Evolutionary conservation across 75 land plant species (phyloP), one percentile per base, ranked within the genome.

Genomic region (Picea glauca): DNA sequence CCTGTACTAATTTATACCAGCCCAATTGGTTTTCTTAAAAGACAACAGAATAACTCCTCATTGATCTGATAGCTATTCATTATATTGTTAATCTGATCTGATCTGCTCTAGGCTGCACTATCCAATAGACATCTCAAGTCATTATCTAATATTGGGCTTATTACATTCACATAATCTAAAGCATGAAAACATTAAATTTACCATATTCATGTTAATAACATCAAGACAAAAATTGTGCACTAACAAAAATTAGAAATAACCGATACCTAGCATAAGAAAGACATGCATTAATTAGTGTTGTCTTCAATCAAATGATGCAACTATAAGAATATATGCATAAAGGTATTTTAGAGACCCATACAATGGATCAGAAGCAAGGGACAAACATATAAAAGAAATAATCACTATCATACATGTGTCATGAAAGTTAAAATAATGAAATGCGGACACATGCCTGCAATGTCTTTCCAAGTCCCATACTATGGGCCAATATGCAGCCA

Each of bases 391-490:
- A 40, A 43, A 70, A 70, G 23, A 8, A 40, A 70, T 70, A 70
- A 54, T 20, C 3, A 70, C n/a, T 12, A 40, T 20, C 43, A 21
- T 70, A 40, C 11, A 20, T 14, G 0, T 70, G 26, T 9, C 43
- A 66, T 66, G 13, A 70, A 68, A 70, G 2, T 70, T 20, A 70
- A 70, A 20, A n/a, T n/a, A 40, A 70, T 43, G 43, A 70, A 46
- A 68, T 50, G 56, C 9, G 15, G 23, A 32, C 63, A 40, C 80
- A 66, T 86, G 87, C 99, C 98, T 97, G 99, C 85, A 97, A 85
- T 32, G 99, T 97, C 84, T 97, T 97, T 17, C 98, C 99, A 82
- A 97, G 96, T 3, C 99, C 99, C 99, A 97, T 97, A 8, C 94
- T 90, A 82, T 97, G 99, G 64, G 99, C 98, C 62, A 97, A 83